Evolutionary conservation across 2,329 filamentous ascomycete species (phyloP), one percentile per base, ranked within the genome.

Genomic region (Ceratocystis papillata): DNA sequence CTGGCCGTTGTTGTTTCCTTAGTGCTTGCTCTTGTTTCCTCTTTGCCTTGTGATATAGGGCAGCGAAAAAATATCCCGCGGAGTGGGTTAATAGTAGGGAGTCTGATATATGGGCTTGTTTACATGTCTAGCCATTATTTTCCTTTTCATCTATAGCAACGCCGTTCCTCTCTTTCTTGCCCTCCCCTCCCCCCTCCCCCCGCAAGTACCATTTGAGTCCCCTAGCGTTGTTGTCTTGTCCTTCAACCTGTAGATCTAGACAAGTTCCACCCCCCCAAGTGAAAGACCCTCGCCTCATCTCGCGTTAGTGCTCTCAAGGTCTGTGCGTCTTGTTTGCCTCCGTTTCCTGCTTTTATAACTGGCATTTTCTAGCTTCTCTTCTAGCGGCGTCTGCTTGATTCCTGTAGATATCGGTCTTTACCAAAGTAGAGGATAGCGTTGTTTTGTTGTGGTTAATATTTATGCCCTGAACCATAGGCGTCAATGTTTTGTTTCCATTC

Each of bases 201-300:
- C 53, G 53, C 53, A 30, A 30, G 53, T 33, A 25, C 53, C 25
- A 8, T 28, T 12, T 0, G 22, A 30, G 53, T n/a, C 12, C 30
- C 53, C 53, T 25, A 5, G 53, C 53, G 48, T 8, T 25, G n/a
- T 53, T 57, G 22, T 57, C 10, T 28, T 30, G 28, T 30, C 25
- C 28, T 57, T 57, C 10, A 28, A 33, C 25, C 28, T 57, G 25
- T 30, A 57, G 25, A 57, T 57, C 53, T 57, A 57, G 53, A 57
- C 53, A 25, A 57, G 20, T 20, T 8, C 6, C 25, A 30, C 28
- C 48, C 37, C 37, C 12, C 37, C 37, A 41, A 41, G 15, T 41
- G 10, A 41, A 37, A 41, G 37, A 41, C 37, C 37, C 37, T 41
- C 37, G 37, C 37, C 37, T 41, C 37, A 33, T 33, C 30, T 33